Conservation (phyloP, 495 filamentous ascomycete species). For the Annulohypoxylon nitens region DNA sequence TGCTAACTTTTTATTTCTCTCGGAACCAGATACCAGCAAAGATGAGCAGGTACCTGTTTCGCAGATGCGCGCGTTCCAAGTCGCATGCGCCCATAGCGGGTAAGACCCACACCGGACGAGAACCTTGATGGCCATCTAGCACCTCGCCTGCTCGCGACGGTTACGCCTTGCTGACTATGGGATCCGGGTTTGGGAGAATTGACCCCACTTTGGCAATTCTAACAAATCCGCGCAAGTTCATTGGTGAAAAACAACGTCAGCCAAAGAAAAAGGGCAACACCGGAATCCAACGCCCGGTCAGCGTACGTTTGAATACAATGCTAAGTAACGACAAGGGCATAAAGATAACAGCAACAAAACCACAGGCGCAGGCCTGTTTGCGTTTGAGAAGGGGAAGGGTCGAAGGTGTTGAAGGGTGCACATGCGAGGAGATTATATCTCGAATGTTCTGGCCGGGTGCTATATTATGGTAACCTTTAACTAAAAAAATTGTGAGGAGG, state of each 20-base stretch:
- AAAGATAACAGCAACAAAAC: constrained; percentile 14
- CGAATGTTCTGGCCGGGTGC: not conserved
- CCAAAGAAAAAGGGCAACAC: constrained; percentile 21
- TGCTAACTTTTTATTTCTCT: constrained; percentile 10
- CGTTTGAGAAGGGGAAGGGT: constrained; percentile 14
- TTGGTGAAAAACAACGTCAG: constrained; percentile 40
- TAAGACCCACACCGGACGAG: constrained; percentile 22
- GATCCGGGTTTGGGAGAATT: not conserved
- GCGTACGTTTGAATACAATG: not conserved
- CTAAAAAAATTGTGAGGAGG: constrained; percentile 9
- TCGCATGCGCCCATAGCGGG: constrained; percentile 23
- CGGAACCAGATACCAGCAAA: not conserved
- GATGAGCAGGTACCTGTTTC: constrained; percentile 20
- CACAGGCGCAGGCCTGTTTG: constrained; percentile 16
- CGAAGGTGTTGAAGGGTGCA: constrained; percentile 5
- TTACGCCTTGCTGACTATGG: constrained; percentile 14
- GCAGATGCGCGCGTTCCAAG: not conserved
- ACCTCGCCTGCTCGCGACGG: constrained; percentile 3
- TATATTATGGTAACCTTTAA: not conserved
- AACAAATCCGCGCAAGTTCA: constrained; percentile 38
- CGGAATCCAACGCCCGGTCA: constrained; percentile 13
- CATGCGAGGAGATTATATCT: constrained; percentile 13
- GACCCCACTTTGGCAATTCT: constrained; percentile 32
- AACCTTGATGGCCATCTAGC: constrained; percentile 45
- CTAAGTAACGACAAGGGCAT: constrained; percentile 1